Conservation (phyloP, 768 basidiomycete species). For the Phanerodontia chrysosporium region DNA sequence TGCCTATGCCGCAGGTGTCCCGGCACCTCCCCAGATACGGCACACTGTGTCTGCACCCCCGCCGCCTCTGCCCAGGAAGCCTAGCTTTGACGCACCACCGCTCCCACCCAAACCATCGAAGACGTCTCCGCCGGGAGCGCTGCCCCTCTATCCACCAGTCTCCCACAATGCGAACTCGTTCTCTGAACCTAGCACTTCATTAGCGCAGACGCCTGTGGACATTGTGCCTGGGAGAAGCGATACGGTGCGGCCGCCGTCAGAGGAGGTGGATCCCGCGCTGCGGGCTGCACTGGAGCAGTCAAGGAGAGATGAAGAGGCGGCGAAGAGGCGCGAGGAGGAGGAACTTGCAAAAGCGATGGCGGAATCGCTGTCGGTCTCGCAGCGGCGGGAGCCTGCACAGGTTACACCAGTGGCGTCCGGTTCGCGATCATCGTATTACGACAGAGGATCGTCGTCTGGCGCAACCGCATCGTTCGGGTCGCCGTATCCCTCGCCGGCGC, state of each 20-base stretch:
- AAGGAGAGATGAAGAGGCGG: slow-evolving; percentile 12
- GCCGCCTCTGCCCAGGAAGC: slow-evolving; percentile 21
- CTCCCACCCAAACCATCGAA: slow-evolving; percentile 21
- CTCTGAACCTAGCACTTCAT: neutral
- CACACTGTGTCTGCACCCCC: slow-evolving; percentile 14
- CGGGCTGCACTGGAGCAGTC: slow-evolving; percentile 20
- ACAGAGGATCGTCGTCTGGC: neutral
- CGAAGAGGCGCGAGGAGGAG: slow-evolving; percentile 47
- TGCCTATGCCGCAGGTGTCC: slow-evolving; percentile 12
- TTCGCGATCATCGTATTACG: neutral
- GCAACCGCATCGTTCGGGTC: neutral
- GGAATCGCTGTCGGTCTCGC: slow-evolving; percentile 36
- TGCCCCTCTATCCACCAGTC: slow-evolving; percentile 41
- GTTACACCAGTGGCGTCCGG: neutral
- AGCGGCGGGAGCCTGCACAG: neutral
- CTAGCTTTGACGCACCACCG: slow-evolving; percentile 18
- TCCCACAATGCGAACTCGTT: slow-evolving; percentile 1
- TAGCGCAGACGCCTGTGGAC: neutral
- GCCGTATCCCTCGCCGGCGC: neutral
- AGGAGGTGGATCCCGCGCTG: slow-evolving; percentile 10
- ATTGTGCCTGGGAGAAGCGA: neutral
- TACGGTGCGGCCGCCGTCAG: neutral
- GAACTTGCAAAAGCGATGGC: slow-evolving; percentile 62
- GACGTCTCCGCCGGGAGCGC: slow-evolving; percentile 17
- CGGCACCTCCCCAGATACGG: slow-evolving; percentile 5